Evolutionary conservation across 2,329 filamentous ascomycete genomes (phyloP).

Genomic region (Fusarium subtropicale): DNA sequence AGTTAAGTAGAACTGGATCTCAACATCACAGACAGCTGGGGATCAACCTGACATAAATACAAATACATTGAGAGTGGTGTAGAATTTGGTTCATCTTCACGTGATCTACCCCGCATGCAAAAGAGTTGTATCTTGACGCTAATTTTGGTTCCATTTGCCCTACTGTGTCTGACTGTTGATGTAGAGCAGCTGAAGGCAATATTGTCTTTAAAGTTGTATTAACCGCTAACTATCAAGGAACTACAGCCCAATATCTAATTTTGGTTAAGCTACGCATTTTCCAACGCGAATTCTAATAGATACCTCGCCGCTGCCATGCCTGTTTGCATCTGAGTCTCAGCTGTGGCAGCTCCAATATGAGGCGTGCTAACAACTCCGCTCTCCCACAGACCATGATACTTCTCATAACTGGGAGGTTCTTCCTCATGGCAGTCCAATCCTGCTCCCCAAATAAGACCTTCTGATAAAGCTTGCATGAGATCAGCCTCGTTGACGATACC

Average conservation of each 20-base stretch:
- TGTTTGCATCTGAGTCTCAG: constrained; percentile 48
- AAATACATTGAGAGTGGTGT: not conserved
- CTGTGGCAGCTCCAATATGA: constrained; percentile 60
- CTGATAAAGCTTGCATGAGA: constrained; percentile 48
- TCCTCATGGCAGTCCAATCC: constrained; percentile 56
- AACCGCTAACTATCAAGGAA: fast-evolving
- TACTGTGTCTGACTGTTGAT: too few relatives aligned
- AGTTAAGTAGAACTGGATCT: not conserved
- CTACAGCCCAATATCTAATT: fast-evolving
- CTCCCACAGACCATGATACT: constrained; percentile 52
- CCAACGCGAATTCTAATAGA: constrained; percentile 38
- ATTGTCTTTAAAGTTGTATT: too few relatives aligned
- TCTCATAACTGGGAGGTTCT: constrained; percentile 53
- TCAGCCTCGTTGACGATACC: constrained; percentile 55
- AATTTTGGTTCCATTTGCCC: too few relatives aligned
- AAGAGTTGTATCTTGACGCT: too few relatives aligned
- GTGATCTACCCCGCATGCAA: not conserved
- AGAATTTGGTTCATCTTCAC: not conserved
- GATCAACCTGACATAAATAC: not conserved
- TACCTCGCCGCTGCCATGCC: constrained; percentile 45
- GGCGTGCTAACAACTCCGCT: constrained; percentile 56
- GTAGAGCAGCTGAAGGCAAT: fast-evolving
- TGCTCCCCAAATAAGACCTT: constrained; percentile 54
- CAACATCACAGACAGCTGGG: not conserved
- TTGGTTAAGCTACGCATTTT: not conserved